Evolutionary conservation across 2,329 filamentous ascomycete species (phyloP).

Genomic region (Ophiostoma novo-ulmi): DNA sequence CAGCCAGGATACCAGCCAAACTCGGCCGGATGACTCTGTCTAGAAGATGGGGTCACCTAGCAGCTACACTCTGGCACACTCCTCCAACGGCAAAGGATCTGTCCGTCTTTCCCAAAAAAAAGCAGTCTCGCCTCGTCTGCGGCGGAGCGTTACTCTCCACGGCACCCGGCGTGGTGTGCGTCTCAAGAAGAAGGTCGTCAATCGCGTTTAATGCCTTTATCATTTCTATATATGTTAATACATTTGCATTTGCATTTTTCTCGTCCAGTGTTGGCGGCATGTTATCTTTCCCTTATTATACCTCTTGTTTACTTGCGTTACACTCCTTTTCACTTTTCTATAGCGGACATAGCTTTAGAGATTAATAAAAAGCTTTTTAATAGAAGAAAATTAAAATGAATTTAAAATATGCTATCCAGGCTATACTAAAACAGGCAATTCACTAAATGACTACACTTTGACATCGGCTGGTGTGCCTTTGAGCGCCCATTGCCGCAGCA

Average conservation of each 20-base stretch:
- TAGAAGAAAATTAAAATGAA: background rate
- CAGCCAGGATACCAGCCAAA: background rate
- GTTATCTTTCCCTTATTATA: background rate
- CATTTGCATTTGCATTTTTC: background rate
- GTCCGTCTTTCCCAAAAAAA: background rate
- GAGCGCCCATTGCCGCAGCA: conserved; percentile 74
- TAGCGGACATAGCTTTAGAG: background rate
- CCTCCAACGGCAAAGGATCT: background rate
- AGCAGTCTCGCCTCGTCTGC: background rate
- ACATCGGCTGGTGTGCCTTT: conserved; percentile 24
- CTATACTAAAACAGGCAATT: background rate
- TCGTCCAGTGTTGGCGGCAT: background rate
- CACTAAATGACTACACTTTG: background rate
- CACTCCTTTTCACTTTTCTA: background rate
- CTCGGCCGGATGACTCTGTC: background rate
- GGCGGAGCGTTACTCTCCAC: background rate
- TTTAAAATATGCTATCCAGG: background rate
- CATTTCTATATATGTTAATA: background rate
- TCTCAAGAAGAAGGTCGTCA: conserved; percentile 1
- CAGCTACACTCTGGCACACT: background rate
- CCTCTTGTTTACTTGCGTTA: background rate
- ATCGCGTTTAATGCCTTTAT: background rate
- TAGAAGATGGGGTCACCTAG: background rate
- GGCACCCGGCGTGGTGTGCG: background rate
- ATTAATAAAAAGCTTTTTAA: background rate